phyloP scores from a whole-genome alignment of 495 filamentous ascomycete species.

The Talaromyces ruber region DNA sequence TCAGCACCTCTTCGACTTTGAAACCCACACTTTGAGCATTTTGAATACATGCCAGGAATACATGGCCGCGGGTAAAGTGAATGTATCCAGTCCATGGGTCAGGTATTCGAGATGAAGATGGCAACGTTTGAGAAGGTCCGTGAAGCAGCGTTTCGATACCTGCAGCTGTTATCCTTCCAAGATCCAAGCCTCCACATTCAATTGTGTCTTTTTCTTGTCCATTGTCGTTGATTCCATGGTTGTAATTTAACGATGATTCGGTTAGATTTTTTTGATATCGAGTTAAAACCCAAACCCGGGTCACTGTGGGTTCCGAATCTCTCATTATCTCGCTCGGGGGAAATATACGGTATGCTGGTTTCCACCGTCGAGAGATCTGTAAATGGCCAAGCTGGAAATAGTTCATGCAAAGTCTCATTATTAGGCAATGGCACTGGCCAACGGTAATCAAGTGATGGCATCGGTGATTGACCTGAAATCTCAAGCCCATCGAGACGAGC shows the following conservation, averaged over 20 bases:
- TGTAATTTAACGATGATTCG: neutral
- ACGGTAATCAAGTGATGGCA: neutral
- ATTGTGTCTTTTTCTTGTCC: neutral
- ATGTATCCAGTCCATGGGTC: neutral
- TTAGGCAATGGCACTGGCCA: neutral
- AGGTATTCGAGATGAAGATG: neutral
- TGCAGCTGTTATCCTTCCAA: neutral
- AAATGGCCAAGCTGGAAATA: neutral
- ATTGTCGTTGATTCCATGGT: neutral
- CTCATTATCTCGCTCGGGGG: neutral
- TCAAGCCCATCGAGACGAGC: neutral
- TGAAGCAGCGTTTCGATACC: neutral
- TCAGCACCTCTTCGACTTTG: conserved; percentile 10
- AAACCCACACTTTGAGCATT: conserved; percentile 29
- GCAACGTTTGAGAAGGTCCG: neutral
- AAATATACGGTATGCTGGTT: neutral
- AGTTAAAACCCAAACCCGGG: neutral
- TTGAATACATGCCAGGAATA: conserved; percentile 19
- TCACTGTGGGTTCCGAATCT: neutral
- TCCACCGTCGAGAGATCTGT: neutral
- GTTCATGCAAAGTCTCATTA: neutral
- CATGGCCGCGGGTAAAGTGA: neutral
- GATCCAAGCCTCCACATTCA: neutral
- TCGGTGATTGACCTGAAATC: neutral
- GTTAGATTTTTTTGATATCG: neutral